Base-by-base conservation (phyloP, 805 yeast genomes). In the Ogataea saltuana region DNA sequence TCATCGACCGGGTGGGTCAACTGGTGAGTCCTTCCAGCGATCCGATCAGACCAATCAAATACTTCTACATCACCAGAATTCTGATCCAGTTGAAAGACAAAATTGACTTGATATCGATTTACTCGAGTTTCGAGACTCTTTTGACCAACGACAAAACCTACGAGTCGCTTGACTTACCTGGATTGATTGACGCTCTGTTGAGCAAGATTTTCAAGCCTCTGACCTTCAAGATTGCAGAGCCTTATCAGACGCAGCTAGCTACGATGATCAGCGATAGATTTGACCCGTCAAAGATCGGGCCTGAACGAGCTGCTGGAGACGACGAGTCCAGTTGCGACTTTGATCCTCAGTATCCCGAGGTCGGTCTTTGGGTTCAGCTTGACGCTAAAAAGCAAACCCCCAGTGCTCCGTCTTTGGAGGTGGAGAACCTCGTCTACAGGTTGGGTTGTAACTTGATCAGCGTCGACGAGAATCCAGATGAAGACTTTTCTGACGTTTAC, bases 401-500 rank as follows among this genome's bases (percentile, higher is more conserved):
- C 1, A 56, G 48, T 13, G 33, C 53, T 2, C 51, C 55, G 18
- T 59, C 65, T 1, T 38, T 60, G 19, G 60, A 55, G 17, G 41
- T 55, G 11, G 52, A 55, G 25, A 41, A 46, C 20, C 35, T 57
- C 1, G 17, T 61, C 6, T 55, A 56, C 42, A 40, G 44, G 13
- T 33, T 53, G n/a, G 42, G 55, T 31, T 20, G 45, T 29, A 44
- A 45, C 10, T 34, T 61, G 25, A 37, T 48, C 12, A 34, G 18
- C n/a, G 36, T 44, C 7, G 41, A 42, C 3, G 51, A 42, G 3
- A 45, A 39, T 27, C 46, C 49, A 1, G 48, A 43, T 3, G 55
- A 51, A n/a, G 64, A 60, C 36, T 61, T 52, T 39, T 51, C 63
- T 1, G 63, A 61, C 44, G 54, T 60, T n/a, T 63, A 55, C 29